Evolutionary conservation across 257 asterid species (phyloP), one percentile per base, ranked within the genome.

Genomic region (Paraleonurus japonicus): DNA sequence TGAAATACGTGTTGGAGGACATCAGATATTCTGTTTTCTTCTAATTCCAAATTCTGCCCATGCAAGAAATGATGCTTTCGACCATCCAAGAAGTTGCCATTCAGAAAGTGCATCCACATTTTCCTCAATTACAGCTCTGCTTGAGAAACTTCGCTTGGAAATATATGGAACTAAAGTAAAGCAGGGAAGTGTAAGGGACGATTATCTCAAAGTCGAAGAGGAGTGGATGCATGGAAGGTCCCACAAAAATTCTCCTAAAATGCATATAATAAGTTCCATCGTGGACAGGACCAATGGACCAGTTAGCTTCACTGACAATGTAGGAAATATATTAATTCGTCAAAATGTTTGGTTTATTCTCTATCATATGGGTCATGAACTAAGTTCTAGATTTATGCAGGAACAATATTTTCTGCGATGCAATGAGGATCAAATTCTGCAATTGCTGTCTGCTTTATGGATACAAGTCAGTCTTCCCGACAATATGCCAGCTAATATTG

Each of bases 121-220:
- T 83, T 85, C 92, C 79, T 89, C 99, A 23, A 84, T 92, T 59
- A 81, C 95, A 30, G 85, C 94, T 72, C 89, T 92, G 66, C 97
- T 95, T 35, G 97, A 95, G 81, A 95, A 92, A 85, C 99, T 95
- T 60, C 92, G 96, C 12, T 82, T 85, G 75, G 99, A 86, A 77
- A 85, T 85, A 62, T 75, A 87, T 51, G 87, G 88, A 65, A 63
- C 81, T 68, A 83, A 85, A 62, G 78, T 30, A 17, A 87, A 70
- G 33, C 75, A 70, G 53, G 92, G 74, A 48, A 65, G 74, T 73
- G 82, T 70, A 75, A 86, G 82, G 8, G 90, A 85, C 39, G 92
- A 85, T 64, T 67, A 67, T 60, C 87, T 83, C 58, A 73, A 65
- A 65, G 75, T 65, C 27, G 96, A 88, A 41, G 97, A 87, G 60